Percentiles rank a stretch among this genome's conserved stretches.
Conservation (phyloP, 2,329 filamentous ascomycete genomes). For the Ceratocystis cacaofunesta region DNA sequence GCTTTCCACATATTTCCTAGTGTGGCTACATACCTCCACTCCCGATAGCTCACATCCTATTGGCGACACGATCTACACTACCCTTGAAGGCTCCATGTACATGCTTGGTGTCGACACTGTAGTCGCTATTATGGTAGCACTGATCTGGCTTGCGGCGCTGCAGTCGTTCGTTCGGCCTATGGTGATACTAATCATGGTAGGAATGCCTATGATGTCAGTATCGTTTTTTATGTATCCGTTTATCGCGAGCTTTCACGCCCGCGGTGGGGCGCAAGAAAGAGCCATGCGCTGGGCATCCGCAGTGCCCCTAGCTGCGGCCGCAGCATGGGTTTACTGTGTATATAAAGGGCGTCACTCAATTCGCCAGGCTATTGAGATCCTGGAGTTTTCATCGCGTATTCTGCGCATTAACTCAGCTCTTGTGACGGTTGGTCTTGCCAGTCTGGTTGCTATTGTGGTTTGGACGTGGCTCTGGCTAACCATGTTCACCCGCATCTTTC, state of each 20-base stretch:
- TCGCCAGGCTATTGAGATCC: constrained; percentile 67
- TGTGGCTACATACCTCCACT: constrained; percentile 74
- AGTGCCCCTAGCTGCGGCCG: constrained; percentile 56
- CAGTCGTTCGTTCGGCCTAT: constrained; percentile 78
- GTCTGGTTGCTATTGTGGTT: constrained; percentile 57
- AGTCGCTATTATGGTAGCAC: constrained; percentile 72
- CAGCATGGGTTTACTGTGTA: constrained; percentile 72
- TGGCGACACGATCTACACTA: constrained; percentile 89
- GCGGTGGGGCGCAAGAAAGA: constrained; percentile 72
- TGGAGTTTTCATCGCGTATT: constrained; percentile 85
- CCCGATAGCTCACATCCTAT: constrained; percentile 52
- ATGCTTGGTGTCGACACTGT: constrained; percentile 83
- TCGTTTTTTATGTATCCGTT: constrained; percentile 88
- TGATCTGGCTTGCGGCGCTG: constrained; percentile 79
- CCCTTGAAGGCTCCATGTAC: constrained; percentile 71
- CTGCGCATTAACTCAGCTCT: constrained; percentile 72
- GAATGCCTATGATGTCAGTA: constrained; percentile 72
- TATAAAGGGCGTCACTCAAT: constrained; percentile 67
- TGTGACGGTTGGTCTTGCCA: constrained; percentile 66
- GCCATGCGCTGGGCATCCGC: constrained; percentile 79
- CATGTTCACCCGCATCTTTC: constrained; percentile 92
- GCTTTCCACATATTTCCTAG: constrained; percentile 75
- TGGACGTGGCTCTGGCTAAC: constrained; percentile 96
- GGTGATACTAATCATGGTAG: constrained; percentile 64
- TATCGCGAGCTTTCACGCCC: constrained; percentile 74